Base-by-base conservation (phyloP, 2,329 filamentous ascomycete genomes). In the Cephalotrichum gorgonifer region DNA sequence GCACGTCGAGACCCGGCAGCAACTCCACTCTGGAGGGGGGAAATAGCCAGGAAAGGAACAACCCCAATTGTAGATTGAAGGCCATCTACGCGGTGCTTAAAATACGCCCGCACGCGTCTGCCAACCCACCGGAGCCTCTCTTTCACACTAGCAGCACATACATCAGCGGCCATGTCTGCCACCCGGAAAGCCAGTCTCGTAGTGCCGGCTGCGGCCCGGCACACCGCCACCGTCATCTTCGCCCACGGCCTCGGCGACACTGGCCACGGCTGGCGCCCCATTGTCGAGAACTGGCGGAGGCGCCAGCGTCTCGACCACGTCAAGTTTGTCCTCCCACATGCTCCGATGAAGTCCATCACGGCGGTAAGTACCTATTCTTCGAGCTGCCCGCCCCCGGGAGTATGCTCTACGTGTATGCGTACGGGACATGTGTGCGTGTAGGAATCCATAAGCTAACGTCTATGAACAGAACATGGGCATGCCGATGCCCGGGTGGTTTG, bases 201-300 rank as follows among this genome's bases (percentile, higher is more conserved):
- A 20, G 82, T 95, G 52, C 87, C 88, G 26, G 87, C 90, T 38
- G 71, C 86, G 30, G 86, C 79, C 62, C 81, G 80, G 62, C 93
- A 97, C 69, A 96, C 93, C 33, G 89, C 89, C 23, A 96, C 91
- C 3, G 85, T 97, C 59, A 97, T 98, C 60, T 89, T 96, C 67
- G 77, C 87, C 47, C 93, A 98, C 65, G 93, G 93, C 14, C 74
- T 98, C 35, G 93, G 93, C 54, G 93, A 97, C 63, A 85, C 75
- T 27, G 86, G 85, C 41, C 73, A 79, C 56, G 86, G 86, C 56
- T 91, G 87, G 90, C 77, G 85, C 42, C 81, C 80, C 50, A 78
- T 93, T 20, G 88, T 93, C 28, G 84, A 95, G 71, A 88, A 91
- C 66, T 96, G 86, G 85, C 82, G 88, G 49, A 76, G 83, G 30